Evolutionary conservation across 176 grass and related monocot species (phyloP), one percentile per base, ranked within the genome.

Genomic region (Ananas comosus): DNA sequence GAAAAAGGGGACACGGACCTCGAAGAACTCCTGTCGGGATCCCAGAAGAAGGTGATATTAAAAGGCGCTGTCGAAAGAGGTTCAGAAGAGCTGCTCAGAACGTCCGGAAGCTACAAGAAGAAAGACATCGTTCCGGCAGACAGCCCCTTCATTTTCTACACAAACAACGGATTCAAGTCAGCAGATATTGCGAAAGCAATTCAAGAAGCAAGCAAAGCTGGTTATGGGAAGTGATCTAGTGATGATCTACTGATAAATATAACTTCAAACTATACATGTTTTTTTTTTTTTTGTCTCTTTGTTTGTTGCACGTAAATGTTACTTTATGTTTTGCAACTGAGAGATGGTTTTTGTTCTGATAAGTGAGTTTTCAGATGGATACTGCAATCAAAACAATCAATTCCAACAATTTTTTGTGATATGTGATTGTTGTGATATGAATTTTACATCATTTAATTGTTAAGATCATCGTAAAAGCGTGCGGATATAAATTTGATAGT

Each of bases 1-100:
- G 94, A 92, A 83, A 99, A 83, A 10, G 94, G 94, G 4, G 94
- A 93, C 54, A 84, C 94, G 53, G 94, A 99, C 67, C 90, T 93
- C 1, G 94, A 99, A 81, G 94, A 86, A 64, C 72, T 92, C 50
- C 80, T 99, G 16, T 81, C 88, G 6, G 89, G 89, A 28, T 50
- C 93, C 71, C 86, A 99, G 70, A 93, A 86, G 81, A 90, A 86
- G 12, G 12, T 99, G 23, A 90, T 99, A 71, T 74, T 99, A 72
- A 99, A 90, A 74, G 89, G 89, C n/a, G 69, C 85, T 10, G 89
- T 99, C 47, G 91, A 93, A 71, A 79, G 51, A 66, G 63, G 73
- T 29, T 75, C 73, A 6, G 63, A 75, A 13, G 49, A 75, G 12
- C 19, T 75, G 11, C 73, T 66, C 2, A 75, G 73, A 53, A 66